These are phyloP conservation scores for Saturnispora ahearnii DNA, from an alignment of 805 yeast genomes.

Conservation along the genomic window DNA sequence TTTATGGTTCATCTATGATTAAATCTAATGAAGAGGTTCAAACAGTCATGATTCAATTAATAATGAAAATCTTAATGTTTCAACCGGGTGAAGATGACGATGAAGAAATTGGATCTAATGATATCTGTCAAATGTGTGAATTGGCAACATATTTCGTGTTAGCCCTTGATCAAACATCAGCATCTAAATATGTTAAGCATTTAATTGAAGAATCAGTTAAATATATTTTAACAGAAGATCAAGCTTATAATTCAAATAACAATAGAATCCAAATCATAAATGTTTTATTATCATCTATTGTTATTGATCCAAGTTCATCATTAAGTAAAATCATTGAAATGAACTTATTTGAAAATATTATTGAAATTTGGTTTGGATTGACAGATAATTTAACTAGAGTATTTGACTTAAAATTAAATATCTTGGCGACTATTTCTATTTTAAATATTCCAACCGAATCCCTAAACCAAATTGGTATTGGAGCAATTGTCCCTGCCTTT, in stretches of 20 bases:
- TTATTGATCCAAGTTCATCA: conserved; percentile 49
- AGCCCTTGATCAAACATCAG: conserved; percentile 37
- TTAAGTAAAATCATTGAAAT: conserved; percentile 40
- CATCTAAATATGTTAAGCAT: conserved; percentile 37
- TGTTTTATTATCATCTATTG: conserved; percentile 53
- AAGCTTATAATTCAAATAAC: conserved; percentile 19
- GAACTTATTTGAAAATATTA: conserved; percentile 39
- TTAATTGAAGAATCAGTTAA: conserved; percentile 38
- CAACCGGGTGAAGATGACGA: conserved; percentile 35
- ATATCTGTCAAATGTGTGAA: conserved; percentile 49
- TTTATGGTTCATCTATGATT: conserved; percentile 43
- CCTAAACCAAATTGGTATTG: conserved; percentile 21
- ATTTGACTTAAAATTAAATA: conserved; percentile 69
- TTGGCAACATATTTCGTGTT: conserved; percentile 57
- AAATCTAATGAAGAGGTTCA: conserved; percentile 38
- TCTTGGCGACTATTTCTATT: conserved; percentile 56
- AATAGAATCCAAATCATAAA: conserved; percentile 43
- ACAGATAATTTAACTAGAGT: conserved; percentile 55
- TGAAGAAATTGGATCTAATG: conserved; percentile 38
- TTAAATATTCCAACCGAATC: conserved; percentile 21
- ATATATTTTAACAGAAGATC: conserved; percentile 29
- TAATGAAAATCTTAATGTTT: conserved; percentile 32
- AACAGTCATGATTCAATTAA: conserved; percentile 42
- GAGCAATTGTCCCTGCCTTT: conserved; percentile 35
- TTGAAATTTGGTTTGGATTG: conserved; percentile 57